phyloP scores from a whole-genome alignment of 495 filamentous ascomycete species.

The Aspergillus incahuasiensis region DNA sequence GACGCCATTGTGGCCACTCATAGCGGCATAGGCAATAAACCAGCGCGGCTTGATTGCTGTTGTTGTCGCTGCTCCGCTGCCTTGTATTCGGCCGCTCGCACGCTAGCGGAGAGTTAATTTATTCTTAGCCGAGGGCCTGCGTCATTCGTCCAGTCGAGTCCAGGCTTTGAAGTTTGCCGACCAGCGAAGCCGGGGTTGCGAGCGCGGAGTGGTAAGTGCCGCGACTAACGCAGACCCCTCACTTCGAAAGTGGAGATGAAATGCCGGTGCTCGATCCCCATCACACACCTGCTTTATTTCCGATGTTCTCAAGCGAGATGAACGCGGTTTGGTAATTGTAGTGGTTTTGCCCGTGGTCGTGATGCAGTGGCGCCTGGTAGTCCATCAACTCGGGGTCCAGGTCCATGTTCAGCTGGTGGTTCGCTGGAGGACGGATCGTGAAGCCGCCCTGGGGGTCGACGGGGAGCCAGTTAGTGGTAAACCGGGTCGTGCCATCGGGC shows the following conservation, averaged over 20 bases:
- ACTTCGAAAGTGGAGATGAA: background rate
- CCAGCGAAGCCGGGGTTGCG: background rate
- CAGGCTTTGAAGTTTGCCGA: background rate
- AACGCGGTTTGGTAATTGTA: conserved; percentile 1
- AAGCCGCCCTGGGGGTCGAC: conserved; percentile 35
- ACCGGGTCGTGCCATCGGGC: conserved; percentile 35
- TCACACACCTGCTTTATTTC: background rate
- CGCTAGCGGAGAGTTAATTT: background rate
- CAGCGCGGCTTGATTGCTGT: background rate
- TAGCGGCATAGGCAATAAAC: too few species aligned
- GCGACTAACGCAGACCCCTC: background rate
- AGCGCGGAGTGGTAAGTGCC: background rate
- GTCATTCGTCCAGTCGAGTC: background rate
- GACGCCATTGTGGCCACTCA: background rate
- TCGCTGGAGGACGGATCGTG: conserved; percentile 21
- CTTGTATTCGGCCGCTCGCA: background rate
- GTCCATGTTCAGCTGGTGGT: background rate
- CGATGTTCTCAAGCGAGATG: background rate
- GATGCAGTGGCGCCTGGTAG: background rate
- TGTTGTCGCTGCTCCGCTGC: background rate
- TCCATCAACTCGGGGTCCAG: background rate
- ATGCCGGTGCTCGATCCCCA: background rate
- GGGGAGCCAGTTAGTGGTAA: conserved; percentile 36
- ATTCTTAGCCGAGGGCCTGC: background rate
- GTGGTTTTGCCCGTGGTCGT: background rate